Conservation (phyloP, 768 basidiomycete genomes). For the Phlegmacium glaucopus region DNA sequence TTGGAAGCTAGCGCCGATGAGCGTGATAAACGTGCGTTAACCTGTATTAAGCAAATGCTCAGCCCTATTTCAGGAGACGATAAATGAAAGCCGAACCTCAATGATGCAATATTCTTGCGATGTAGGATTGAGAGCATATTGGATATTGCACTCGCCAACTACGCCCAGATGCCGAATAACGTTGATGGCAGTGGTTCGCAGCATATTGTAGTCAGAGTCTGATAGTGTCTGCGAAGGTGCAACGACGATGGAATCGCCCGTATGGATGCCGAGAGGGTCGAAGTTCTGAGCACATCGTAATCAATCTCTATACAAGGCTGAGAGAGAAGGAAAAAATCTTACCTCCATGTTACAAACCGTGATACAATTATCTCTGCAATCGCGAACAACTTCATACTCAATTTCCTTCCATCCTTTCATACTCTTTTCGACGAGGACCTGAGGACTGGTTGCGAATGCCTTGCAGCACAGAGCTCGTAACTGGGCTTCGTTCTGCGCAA, state of each 20-base stretch:
- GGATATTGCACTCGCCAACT: slow-evolving; percentile 98
- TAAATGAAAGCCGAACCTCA: slow-evolving; percentile 49
- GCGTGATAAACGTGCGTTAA: slow-evolving; percentile 97
- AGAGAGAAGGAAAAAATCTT: slow-evolving; percentile 20
- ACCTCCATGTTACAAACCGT: slow-evolving; percentile 99
- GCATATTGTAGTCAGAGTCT: slow-evolving; percentile 99
- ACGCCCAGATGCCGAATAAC: slow-evolving; percentile 99
- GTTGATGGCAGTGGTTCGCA: slow-evolving; percentile 96
- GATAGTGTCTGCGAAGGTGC: slow-evolving; percentile 98
- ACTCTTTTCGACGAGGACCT: slow-evolving; percentile 97
- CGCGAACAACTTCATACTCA: slow-evolving; percentile 97
- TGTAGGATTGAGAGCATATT: slow-evolving; percentile 93
- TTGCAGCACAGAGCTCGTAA: slow-evolving; percentile 85
- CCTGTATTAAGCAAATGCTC: slow-evolving; percentile 21
- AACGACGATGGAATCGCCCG: slow-evolving; percentile 97
- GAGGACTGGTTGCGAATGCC: slow-evolving; percentile 96
- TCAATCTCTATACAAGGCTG: background rate
- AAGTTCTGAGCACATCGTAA: slow-evolving; percentile 71
- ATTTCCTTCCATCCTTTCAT: slow-evolving; percentile 99
- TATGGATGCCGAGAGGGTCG: slow-evolving; percentile 97
- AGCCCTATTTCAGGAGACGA: background rate
- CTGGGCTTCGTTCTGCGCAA: slow-evolving; percentile 93
- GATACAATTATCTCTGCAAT: slow-evolving; percentile 98
- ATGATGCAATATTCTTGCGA: slow-evolving; percentile 99
- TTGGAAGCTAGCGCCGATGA: slow-evolving; percentile 98